Evolutionary conservation across 192 early-diverging fungal species (phyloP), one percentile per base, ranked within the genome.

Genomic region (Diversispora eburnea): DNA sequence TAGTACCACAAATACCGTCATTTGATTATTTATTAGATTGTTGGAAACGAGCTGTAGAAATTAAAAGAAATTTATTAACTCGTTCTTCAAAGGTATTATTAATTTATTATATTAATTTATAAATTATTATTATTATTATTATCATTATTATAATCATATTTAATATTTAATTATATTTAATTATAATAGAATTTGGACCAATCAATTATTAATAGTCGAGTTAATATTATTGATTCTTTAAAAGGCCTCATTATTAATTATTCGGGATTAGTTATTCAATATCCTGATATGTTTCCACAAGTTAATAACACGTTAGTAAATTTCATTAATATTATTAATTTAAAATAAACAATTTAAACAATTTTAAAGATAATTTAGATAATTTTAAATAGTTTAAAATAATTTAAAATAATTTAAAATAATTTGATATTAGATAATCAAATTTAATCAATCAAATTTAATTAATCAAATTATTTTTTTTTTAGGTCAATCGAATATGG

Each of bases 251-350:
- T 97, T 19, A 83, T 97, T 3, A 94, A 90, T 61, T 99, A 98
- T 77, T 85, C 86, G 61, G 92, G 92, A 5, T 81, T 96, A 42
- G 82, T 92, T 52, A 72, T 98, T 46, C 94, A 92, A 60, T 86
- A 94, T 70, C 91, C 91, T n/a, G 94, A 93, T 25, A 93, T 92
- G 88, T 97, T 96, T 72, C 88, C 95, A 25, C 94, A 93, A 72
- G 61, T 80, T 8, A 75, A 86, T 1, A 83, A 66, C 85, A 91
- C 72, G 7, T 83, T 70, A 60, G 57, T 47, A 69, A 45, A 41
- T 75, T 78, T 47, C 45, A 77, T 54, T 10, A 7, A 45, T 41
- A 13, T 8, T 13, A n/a, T n/a, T n/a, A n/a, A n/a, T n/a, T n/a
- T n/a, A n/a, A n/a, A n/a, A n/a, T n/a, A n/a, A n/a, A n/a, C n/a